Conservation (phyloP, 1,139 yeast species). For the Pichia sp. region DNA sequence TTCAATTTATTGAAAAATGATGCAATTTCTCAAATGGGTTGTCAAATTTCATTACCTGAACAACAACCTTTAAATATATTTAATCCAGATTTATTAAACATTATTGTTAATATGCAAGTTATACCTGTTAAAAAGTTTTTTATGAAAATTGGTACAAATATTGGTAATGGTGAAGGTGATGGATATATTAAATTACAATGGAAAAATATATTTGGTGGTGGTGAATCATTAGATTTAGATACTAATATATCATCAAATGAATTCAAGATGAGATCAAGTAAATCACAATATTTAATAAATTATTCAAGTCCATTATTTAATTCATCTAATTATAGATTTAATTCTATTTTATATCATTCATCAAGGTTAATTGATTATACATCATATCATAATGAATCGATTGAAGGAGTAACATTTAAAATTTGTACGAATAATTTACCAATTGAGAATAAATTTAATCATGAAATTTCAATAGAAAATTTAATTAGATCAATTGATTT, state of each 20-base stretch:
- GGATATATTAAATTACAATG: slow-evolving; percentile 77
- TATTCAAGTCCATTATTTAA: slow-evolving; percentile 57
- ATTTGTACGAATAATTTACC: slow-evolving; percentile 33
- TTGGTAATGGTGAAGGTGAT: slow-evolving; percentile 94
- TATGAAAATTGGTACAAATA: slow-evolving; percentile 88
- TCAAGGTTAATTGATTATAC: slow-evolving; percentile 65
- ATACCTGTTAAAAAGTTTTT: slow-evolving; percentile 60
- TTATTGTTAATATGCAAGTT: slow-evolving; percentile 53
- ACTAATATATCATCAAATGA: slow-evolving; percentile 47
- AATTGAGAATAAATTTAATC: slow-evolving; percentile 30
- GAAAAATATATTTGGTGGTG: slow-evolving; percentile 82
- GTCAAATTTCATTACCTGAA: slow-evolving; percentile 26
- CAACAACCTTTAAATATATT: slow-evolving; percentile 12
- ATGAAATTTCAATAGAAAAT: slow-evolving; percentile 61
- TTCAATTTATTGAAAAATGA: slow-evolving; percentile 36
- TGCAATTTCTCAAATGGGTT: slow-evolving; percentile 27
- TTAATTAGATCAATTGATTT: slow-evolving; percentile 51
- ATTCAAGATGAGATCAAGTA: slow-evolving; percentile 65
- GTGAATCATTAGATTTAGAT: slow-evolving; percentile 70
- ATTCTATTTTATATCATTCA: slow-evolving; percentile 49
- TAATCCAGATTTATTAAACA: slow-evolving; percentile 31
- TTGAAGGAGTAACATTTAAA: slow-evolving; percentile 56
- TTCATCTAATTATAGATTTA: slow-evolving; percentile 48
- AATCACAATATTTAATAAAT: slow-evolving; percentile 62
- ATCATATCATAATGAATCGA: slow-evolving; percentile 48